A percentile compares a stretch with the other conserved stretches of the same genome.
Evolutionary conservation across 192 early-diverging fungal genomes (phyloP).

Genomic region (Anaeromyces robustus): DNA sequence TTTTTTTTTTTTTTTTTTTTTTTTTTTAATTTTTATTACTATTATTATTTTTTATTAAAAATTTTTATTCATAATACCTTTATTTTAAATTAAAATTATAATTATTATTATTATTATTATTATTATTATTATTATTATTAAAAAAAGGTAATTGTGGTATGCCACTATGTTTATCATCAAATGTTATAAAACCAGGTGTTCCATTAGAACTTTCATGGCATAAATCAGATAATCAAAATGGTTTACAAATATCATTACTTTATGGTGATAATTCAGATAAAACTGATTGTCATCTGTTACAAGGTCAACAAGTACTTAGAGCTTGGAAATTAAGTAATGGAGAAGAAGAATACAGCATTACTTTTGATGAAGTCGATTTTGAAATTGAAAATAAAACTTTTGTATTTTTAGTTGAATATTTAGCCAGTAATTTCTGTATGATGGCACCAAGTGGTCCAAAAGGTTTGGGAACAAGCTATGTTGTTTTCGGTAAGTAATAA

Average conservation of each 20-base stretch:
- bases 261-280: background rate
- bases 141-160: background rate
- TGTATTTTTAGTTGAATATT: background rate
- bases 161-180: background rate
- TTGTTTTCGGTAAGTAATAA: background rate
- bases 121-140: too few species aligned
- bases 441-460: background rate
- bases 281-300: background rate
- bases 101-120: too few species aligned
- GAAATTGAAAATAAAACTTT: background rate
- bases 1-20: too few species aligned
- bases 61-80: too few species aligned
- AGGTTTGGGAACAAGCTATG: background rate
- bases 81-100: too few species aligned
- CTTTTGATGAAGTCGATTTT: background rate
- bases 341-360: background rate
- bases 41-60: too few species aligned
- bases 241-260: background rate
- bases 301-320: background rate
- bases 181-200: background rate
- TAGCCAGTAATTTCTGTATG: background rate
- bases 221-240: background rate
- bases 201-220: background rate
- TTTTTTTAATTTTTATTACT: too few species aligned
- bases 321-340: background rate